Conservation (phyloP, 2,329 filamentous ascomycete species). For the Penicillium janthinellum region DNA sequence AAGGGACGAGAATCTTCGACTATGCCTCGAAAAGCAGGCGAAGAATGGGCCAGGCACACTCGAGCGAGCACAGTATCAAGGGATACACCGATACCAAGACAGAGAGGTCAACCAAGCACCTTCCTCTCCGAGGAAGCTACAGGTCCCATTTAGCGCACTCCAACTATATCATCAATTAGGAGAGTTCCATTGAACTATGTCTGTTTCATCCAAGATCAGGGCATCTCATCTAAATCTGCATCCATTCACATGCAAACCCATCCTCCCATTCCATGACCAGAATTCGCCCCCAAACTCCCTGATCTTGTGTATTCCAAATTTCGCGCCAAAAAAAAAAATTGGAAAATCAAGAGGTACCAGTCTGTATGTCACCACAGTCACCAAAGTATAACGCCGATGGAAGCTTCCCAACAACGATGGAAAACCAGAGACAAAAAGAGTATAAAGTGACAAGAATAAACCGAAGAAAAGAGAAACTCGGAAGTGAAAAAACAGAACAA, state of each 20-base stretch:
- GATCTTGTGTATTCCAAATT: constrained; percentile 14
- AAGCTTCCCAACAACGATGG: background rate
- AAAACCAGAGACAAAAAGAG: constrained; percentile 8
- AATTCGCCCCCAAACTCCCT: constrained; percentile 22
- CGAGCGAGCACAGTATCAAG: too few relatives aligned
- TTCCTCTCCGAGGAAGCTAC: background rate
- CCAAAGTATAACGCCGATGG: constrained; percentile 20
- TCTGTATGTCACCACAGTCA: constrained; percentile 24
- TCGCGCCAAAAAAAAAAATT: background rate
- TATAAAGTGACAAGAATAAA: constrained; percentile 2
- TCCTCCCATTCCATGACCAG: constrained; percentile 2
- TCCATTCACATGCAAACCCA: constrained; percentile 17
- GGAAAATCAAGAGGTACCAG: constrained; percentile 8
- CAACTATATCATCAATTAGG: background rate
- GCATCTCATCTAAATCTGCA: constrained; percentile 25
- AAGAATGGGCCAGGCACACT: too few relatives aligned
- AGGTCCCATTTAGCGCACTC: background rate
- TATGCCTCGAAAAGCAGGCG: too few relatives aligned
- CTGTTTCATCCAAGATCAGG: constrained; percentile 3
- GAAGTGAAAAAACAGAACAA: constrained; percentile 3
- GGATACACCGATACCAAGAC: too few relatives aligned
- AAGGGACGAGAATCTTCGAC: too few relatives aligned
- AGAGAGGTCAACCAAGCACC: background rate
- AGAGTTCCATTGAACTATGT: constrained; percentile 1
- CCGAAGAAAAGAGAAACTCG: constrained; percentile 3